These are phyloP conservation scores for Parmelia sp. DNA, from an alignment of 495 filamentous ascomycete species.

Conservation along the genomic window DNA sequence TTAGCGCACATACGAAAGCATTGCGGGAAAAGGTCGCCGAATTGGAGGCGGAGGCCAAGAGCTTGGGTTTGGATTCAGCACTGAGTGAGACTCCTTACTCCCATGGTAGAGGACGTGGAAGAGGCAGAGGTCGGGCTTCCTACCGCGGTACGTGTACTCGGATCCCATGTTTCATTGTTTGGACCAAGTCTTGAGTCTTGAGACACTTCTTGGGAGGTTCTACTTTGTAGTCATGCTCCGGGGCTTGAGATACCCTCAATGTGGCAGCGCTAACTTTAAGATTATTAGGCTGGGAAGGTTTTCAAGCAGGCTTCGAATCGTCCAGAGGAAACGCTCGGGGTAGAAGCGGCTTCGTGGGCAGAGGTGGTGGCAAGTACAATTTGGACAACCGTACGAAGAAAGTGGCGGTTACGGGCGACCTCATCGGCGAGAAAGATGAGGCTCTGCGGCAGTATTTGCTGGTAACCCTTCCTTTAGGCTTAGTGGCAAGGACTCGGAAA, in stretches of 20 bases:
- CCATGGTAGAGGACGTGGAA: slow-evolving; percentile 30
- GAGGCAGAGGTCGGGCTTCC: slow-evolving; percentile 33
- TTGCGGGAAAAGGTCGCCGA: slow-evolving; percentile 74
- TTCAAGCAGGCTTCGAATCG: slow-evolving; percentile 33
- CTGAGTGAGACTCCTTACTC: slow-evolving; percentile 28
- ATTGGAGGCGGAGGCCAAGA: slow-evolving; percentile 78
- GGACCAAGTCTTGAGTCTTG: background rate
- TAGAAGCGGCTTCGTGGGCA: slow-evolving; percentile 42
- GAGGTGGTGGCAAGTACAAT: slow-evolving; percentile 57
- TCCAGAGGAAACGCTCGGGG: slow-evolving; percentile 44
- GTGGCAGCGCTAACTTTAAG: background rate
- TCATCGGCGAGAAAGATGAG: slow-evolving; percentile 70
- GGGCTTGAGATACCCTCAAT: background rate
- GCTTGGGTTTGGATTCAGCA: slow-evolving; percentile 62
- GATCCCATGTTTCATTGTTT: background rate
- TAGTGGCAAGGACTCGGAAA: background rate
- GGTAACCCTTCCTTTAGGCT: slow-evolving; percentile 47
- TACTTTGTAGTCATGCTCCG: background rate
- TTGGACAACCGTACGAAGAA: slow-evolving; percentile 83
- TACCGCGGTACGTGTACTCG: slow-evolving; percentile 27
- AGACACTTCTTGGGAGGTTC: background rate
- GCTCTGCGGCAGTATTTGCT: slow-evolving; percentile 77
- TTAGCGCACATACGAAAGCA: slow-evolving; percentile 55
- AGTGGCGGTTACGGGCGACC: slow-evolving; percentile 64
- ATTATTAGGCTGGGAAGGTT: slow-evolving; percentile 31